phyloP scores from a whole-genome alignment of 2,329 filamentous ascomycete species.

The Fonsecaea multimorphosa region DNA sequence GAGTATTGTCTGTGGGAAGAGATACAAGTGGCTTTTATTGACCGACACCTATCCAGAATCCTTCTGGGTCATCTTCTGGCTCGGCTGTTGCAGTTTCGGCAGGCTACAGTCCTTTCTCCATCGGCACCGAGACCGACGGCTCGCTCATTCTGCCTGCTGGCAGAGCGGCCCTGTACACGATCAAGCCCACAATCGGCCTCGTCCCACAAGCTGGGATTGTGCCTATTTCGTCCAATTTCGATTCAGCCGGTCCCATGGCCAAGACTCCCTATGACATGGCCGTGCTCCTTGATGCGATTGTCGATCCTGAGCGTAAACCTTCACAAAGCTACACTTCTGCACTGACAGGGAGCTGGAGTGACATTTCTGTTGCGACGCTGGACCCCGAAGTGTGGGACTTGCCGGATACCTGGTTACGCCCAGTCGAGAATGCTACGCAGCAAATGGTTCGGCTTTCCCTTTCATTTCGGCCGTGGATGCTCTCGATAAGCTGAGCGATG shows the following conservation, averaged over 20 bases:
- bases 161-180: constrained; percentile 42
- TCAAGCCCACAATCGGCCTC: constrained; percentile 43
- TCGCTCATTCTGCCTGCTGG: constrained; percentile 42
- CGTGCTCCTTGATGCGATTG: constrained; percentile 10
- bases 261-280: constrained; percentile 33
- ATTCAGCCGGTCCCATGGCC: constrained; percentile 36
- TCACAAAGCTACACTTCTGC: neutral
- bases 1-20: neutral
- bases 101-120: constrained; percentile 41
- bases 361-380: constrained; percentile 10
- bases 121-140: constrained; percentile 45
- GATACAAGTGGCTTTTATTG: neutral
- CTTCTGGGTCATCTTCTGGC: constrained; percentile 45
- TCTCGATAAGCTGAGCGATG: neutral
- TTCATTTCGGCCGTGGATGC: neutral
- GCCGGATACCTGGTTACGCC: neutral
- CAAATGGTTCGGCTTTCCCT: neutral
- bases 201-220: constrained; percentile 42
- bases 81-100: constrained; percentile 43
- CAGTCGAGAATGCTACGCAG: neutral
- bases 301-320: neutral
- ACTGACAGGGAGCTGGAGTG: neutral
- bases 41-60: constrained; percentile 44
- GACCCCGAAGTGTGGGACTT: constrained; percentile 13
- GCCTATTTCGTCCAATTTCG: constrained; percentile 37